Evolutionary conservation across 1,284 basidiomycete species (phyloP).

Genomic region (Leccinum colubrinum): DNA sequence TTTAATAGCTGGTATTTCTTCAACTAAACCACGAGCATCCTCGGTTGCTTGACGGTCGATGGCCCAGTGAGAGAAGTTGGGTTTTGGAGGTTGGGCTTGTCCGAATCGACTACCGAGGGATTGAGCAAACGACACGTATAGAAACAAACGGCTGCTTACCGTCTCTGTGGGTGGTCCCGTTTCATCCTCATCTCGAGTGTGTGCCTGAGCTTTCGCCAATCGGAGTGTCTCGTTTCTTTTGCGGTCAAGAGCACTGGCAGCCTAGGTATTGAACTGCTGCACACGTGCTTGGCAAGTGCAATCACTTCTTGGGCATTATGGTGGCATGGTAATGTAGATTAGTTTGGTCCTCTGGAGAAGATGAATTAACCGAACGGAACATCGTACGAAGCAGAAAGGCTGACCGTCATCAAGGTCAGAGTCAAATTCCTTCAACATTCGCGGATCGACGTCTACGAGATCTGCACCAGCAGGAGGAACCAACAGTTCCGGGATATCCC

Average conservation of each 20-base stretch:
- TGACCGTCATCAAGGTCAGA: constrained; percentile 80
- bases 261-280: constrained; percentile 9
- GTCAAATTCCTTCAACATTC: constrained; percentile 76
- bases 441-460: constrained; percentile 50
- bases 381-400: constrained; percentile 19
- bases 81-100: constrained; percentile 99
- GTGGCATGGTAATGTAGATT: constrained; percentile 86
- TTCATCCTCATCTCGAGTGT: constrained; percentile 51
- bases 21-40: constrained; percentile 94
- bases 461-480: constrained; percentile 57
- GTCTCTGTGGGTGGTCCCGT: constrained; percentile 39
- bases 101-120: constrained; percentile 75
- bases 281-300: constrained; percentile 63
- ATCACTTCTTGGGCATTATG: constrained; percentile 92
- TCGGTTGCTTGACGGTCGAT: constrained; percentile 80
- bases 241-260: constrained; percentile 62
- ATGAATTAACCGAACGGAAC: constrained; percentile 1
- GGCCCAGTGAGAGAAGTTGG: constrained; percentile 89
- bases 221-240: constrained; percentile 77
- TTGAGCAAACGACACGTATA: constrained; percentile 1
- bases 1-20: constrained; percentile 85
- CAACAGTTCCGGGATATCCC: constrained; percentile 49
- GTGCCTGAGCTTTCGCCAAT: constrained; percentile 63
- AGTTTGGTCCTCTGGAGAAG: constrained; percentile 70
- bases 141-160: constrained; percentile 44